Conservation (phyloP, 257 asterid genomes). For the Fraxinus excelsior region DNA sequence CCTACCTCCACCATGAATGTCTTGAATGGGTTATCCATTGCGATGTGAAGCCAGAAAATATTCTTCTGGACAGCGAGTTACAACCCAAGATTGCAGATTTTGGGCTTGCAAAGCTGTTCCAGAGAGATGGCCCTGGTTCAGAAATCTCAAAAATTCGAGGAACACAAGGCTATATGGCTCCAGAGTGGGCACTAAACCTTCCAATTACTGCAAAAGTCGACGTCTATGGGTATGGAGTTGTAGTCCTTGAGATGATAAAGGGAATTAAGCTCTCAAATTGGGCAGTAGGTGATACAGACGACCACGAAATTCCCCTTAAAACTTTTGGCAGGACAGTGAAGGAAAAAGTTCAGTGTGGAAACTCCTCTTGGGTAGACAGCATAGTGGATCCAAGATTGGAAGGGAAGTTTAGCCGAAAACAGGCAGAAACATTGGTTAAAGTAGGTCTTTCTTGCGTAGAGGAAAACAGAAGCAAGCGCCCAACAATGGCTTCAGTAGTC, state of each 20-base stretch:
- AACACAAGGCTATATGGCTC: neutral
- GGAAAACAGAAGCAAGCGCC: conserved; percentile 14
- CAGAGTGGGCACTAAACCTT: neutral
- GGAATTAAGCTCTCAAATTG: neutral
- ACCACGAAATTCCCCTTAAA: neutral
- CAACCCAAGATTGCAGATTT: neutral
- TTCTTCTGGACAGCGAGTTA: neutral
- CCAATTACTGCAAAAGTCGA: neutral
- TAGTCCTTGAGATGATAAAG: conserved; percentile 11
- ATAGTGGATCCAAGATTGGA: neutral
- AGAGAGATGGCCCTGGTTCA: neutral
- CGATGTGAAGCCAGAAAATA: neutral
- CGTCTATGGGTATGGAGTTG: conserved; percentile 13
- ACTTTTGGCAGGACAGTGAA: neutral
- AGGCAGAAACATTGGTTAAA: neutral
- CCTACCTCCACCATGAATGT: neutral
- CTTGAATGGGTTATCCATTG: neutral
- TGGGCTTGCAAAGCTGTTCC: neutral
- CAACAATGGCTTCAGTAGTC: conserved; percentile 15
- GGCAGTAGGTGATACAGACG: neutral
- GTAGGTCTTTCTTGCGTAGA: conserved; percentile 6
- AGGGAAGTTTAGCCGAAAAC: neutral
- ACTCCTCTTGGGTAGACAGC: neutral
- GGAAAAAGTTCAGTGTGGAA: neutral
- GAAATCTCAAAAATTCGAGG: neutral